Conservation (phyloP, 805 yeast genomes). For the Martiniozyma abietophila region DNA sequence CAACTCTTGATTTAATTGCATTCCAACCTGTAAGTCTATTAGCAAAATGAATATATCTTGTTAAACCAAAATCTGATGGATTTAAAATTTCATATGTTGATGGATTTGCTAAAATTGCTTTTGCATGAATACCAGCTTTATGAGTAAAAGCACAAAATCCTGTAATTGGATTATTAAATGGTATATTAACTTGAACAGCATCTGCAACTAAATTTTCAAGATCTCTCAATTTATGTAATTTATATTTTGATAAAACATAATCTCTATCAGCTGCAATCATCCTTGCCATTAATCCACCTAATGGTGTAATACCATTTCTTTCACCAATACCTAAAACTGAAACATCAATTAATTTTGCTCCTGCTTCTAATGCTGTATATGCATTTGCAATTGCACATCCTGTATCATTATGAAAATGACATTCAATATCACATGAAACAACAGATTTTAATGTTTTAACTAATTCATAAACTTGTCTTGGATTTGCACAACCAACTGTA, state of each 20-base stretch:
- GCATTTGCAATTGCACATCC: conserved; percentile 99
- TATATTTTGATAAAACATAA: conserved; percentile 88
- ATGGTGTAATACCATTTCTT: conserved; percentile 95
- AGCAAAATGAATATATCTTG: conserved; percentile 95
- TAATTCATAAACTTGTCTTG: conserved; percentile 96
- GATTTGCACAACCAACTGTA: conserved; percentile 98
- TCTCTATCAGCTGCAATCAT: conserved; percentile 99
- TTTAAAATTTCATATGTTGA: conserved; percentile 95
- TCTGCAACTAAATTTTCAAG: conserved; percentile 94
- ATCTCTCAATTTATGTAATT: conserved; percentile 91
- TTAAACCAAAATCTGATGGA: conserved; percentile 91
- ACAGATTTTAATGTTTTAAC: conserved; percentile 89
- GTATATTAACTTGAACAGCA: conserved; percentile 93
- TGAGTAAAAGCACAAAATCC: conserved; percentile 99
- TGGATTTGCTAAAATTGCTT: conserved; percentile 96
- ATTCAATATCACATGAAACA: conserved; percentile 94
- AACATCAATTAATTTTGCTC: conserved; percentile 90
- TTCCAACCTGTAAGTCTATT: conserved; percentile 99
- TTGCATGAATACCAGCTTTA: conserved; percentile 99
- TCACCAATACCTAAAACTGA: conserved; percentile 97
- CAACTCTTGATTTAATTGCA: conserved; percentile 96
- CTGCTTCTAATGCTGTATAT: conserved; percentile 95
- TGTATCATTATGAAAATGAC: conserved; percentile 98
- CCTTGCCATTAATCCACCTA: conserved; percentile 98
- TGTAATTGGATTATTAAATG: conserved; percentile 97